phyloP scores from a whole-genome alignment of 306 rosid genomes.

The Rosa persica region DNA sequence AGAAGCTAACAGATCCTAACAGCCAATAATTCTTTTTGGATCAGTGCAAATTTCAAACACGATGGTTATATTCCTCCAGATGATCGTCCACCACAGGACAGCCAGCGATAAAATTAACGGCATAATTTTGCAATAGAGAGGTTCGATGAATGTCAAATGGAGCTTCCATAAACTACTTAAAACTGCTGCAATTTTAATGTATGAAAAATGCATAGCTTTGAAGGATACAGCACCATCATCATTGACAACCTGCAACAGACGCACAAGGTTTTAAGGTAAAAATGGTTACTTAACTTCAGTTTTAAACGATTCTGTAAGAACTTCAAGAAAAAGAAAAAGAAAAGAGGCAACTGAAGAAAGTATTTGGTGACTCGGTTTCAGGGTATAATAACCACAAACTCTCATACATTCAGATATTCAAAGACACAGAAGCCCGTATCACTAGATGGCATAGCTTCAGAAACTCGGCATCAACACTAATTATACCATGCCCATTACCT shows the following conservation, averaged over 20 bases:
- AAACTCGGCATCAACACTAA: background rate
- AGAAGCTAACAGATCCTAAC: background rate
- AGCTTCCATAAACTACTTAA: background rate
- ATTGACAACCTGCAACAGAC: constrained; percentile 77
- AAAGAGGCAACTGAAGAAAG: background rate
- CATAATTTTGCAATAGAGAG: background rate
- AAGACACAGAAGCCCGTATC: background rate
- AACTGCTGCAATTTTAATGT: background rate
- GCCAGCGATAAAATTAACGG: background rate
- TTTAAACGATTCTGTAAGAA: background rate
- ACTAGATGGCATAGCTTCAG: background rate
- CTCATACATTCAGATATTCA: background rate
- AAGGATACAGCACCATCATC: constrained; percentile 98
- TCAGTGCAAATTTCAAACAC: background rate
- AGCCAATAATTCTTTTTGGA: background rate
- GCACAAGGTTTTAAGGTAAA: constrained; percentile 14
- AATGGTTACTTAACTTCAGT: background rate
- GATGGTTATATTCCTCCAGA: background rate
- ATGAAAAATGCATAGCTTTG: constrained; percentile 19
- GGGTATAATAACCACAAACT: background rate
- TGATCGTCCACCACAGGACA: background rate
- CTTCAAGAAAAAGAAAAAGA: background rate
- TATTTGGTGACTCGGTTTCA: background rate
- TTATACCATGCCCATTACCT: background rate
- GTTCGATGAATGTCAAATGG: background rate